Evolutionary conservation across 2,329 filamentous ascomycete species (phyloP).

Genomic region (Xylariales sp.): DNA sequence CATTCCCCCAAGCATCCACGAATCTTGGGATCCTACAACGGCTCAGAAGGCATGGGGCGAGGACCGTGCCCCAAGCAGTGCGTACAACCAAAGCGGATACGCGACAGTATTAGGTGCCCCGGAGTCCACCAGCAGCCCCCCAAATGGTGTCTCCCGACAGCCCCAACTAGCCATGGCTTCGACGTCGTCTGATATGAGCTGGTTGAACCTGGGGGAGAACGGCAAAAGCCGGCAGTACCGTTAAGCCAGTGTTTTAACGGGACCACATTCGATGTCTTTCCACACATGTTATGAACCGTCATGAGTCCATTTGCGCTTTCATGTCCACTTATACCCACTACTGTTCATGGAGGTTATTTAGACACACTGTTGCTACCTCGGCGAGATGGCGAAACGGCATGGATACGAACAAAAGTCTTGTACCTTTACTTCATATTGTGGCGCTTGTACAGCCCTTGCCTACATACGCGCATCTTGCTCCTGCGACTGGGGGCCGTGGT

Average conservation of each 20-base stretch:
- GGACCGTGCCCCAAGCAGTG: conserved; percentile 47
- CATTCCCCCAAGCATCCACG: conserved; percentile 58
- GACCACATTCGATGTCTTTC: conserved; percentile 3
- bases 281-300: conserved; percentile 1
- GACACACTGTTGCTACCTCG: neutral
- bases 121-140: conserved; percentile 20
- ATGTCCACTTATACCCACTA: conserved; percentile 7
- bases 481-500: too few relatives aligned
- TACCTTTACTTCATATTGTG: neutral
- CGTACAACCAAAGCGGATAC: conserved; percentile 43
- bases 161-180: conserved; percentile 47
- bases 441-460: neutral
- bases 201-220: conserved; percentile 65
- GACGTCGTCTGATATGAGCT: conserved; percentile 67
- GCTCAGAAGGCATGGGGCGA: conserved; percentile 43
- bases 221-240: conserved; percentile 12
- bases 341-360: conserved; percentile 2
- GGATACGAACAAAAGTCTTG: neutral
- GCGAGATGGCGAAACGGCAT: neutral
- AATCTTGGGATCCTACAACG: conserved; percentile 48
- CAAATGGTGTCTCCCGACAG: conserved; percentile 39
- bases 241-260: conserved; percentile 9
- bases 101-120: conserved; percentile 34
- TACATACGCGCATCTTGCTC: too few relatives aligned
- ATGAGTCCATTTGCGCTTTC: conserved; percentile 7